Evolutionary conservation across 1,139 yeast species (phyloP), one percentile per base, ranked within the genome.

Genomic region (Kurtzmaniella quercitrusa): DNA sequence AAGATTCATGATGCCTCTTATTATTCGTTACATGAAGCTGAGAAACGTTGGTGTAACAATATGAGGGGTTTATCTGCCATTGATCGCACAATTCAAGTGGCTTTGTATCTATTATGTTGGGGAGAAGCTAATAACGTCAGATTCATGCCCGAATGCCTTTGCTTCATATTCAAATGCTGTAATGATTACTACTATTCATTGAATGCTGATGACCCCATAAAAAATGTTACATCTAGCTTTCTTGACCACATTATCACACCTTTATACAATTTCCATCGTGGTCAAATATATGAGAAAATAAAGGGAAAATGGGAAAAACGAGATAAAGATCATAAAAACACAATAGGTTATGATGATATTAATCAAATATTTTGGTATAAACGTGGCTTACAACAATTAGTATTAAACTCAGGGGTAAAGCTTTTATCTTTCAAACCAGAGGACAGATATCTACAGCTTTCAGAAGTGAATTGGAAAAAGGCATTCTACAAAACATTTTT

Each of bases 41-140:
- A 88, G 63, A 82, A 75, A 59, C 79, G 88, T 60, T 87, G 95
- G 93, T 74, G 73, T 42, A 56, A 64, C 9, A 77, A 72, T 50
- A 83, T 87, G 90, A 72, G 73, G 44, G 60, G 63, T 4, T 60
- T 82, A 44, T 55, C 79, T 0, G 70, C 85, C 1, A 55, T 66
- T 5, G 82, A 84, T 47, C 74, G 82, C 59, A 72, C 81, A 1
- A 71, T 80, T 37, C 95, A 89, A 52, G 56, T 88, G 10, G 82
- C 85, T 0, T 60, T 89, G 10, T 89, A 82, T 53, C 68, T 89
- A 17, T 64, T 87, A 47, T 79, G 87, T 52, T 89, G 96, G 96
- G 95, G 95, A 0, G 96, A 89, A 59, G 90, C 95, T 0, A 87
- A 85, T 55, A 91, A 86, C 54, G 61, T 86, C 2, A 67, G 96